phyloP scores from a whole-genome alignment of 1,284 basidiomycete species.

The Cystobasidium pallidum region DNA sequence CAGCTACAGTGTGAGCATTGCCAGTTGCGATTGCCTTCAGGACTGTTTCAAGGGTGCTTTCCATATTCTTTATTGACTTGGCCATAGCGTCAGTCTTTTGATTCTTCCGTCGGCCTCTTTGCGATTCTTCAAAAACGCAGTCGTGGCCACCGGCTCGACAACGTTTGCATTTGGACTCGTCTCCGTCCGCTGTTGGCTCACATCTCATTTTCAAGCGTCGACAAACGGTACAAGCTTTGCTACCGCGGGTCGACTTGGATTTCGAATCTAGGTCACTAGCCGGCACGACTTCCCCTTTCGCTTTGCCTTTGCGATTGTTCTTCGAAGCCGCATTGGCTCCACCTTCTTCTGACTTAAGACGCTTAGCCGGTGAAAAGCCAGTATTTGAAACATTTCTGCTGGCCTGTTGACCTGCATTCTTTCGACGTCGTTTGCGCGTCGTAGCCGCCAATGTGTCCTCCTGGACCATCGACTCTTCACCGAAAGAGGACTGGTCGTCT shows the following conservation, averaged over 20 bases:
- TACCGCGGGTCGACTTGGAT: slow-evolving; percentile 51
- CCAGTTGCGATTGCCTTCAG: slow-evolving; percentile 50
- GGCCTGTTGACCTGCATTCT: not conserved
- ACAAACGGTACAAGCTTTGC: slow-evolving; percentile 88
- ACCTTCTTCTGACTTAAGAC: not conserved
- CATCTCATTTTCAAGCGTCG: slow-evolving; percentile 98
- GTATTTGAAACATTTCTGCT: not conserved
- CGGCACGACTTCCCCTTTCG: not conserved
- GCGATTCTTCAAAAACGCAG: slow-evolving; percentile 92
- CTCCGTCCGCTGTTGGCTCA: slow-evolving; percentile 73
- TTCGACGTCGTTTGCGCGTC: slow-evolving; percentile 6
- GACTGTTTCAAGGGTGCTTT: slow-evolving; percentile 84
- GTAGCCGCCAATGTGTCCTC: not conserved
- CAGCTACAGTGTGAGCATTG: slow-evolving; percentile 39
- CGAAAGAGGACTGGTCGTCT: slow-evolving; percentile 24
- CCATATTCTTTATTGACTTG: slow-evolving; percentile 87
- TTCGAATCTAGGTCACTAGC: slow-evolving; percentile 39
- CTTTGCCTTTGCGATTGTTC: slow-evolving; percentile 24
- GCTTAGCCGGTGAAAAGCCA: not conserved
- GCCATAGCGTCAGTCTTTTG: slow-evolving; percentile 66
- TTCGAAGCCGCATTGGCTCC: not conserved
- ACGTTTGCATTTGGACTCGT: slow-evolving; percentile 71
- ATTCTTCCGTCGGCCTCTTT: slow-evolving; percentile 81
- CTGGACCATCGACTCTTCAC: not conserved
- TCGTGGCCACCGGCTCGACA: slow-evolving; percentile 76